Evolutionary conservation across 1,284 basidiomycete species (phyloP), one percentile per base, ranked within the genome.

Genomic region (Sporisorium scitamineum): DNA sequence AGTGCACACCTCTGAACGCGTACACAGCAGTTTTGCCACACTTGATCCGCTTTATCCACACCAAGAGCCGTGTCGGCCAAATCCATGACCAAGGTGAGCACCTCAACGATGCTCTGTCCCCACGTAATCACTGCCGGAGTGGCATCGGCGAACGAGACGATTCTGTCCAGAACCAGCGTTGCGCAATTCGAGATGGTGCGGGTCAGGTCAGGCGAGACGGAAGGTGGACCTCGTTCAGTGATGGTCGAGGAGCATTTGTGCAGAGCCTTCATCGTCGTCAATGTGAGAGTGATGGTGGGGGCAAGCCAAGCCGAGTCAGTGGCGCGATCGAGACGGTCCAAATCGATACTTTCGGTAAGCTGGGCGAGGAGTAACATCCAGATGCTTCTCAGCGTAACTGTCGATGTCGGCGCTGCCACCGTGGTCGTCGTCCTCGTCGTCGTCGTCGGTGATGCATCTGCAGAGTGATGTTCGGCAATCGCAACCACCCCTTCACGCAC

Each of bases 311-410:
- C 66, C 5, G 48, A 45, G 18, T 73, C 66, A 0, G 67, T 71
- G 1, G 66, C 70, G 2, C 65, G 39, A 34, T 80, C 65, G 22
- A 80, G 61, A 1, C 57, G 50, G 34, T 74, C 71, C 22, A 80
- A 34, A 24, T 71, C 69, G 48, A 62, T 67, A 34, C 44, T 58
- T 18, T 31, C 47, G 5, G 54, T 58, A 3, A 69, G 34, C 29
- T 66, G 60, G 22, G 60, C 54, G 10, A 63, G 39, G 0, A 66
- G 51, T 16, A 64, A 45, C 37, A 69, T 68, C 68, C 65, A 69
- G 2, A 53, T 39, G 37, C 64, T 63, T 18, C 70, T 32, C 10
- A 52, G 50, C 8, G 34, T 45, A 7, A 11, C 18, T 11, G 24
- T 29, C 16, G 52, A 41, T 0, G 14, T 13, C 27, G 16, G 5